Evolutionary conservation across 805 yeast genomes (phyloP).

Genomic region (Candida boleticola): DNA sequence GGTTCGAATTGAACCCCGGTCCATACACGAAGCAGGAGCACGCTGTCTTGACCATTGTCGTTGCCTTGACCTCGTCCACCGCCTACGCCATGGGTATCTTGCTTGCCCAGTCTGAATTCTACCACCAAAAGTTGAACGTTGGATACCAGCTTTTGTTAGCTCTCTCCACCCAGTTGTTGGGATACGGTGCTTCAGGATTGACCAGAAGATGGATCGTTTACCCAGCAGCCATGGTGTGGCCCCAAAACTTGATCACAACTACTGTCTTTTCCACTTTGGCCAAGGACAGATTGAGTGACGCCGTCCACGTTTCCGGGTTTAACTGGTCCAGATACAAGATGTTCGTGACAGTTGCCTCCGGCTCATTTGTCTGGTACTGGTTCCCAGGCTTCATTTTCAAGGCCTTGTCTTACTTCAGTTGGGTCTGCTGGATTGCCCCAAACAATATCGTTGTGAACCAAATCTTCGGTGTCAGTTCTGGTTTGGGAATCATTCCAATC

Average conservation of each 20-base stretch:
- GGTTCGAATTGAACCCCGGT: constrained; percentile 20
- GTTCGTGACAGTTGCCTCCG: constrained; percentile 34
- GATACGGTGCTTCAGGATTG: constrained; percentile 27
- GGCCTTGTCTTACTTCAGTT: constrained; percentile 9
- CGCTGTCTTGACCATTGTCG: background rate
- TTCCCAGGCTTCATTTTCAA: constrained; percentile 12
- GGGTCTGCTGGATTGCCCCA: constrained; percentile 11
- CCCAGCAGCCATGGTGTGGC: constrained; percentile 21
- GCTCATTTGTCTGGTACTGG: constrained; percentile 20
- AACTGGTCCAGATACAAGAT: constrained; percentile 38
- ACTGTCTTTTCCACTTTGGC: constrained; percentile 10
- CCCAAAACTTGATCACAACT: constrained; percentile 18
- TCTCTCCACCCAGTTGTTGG: constrained; percentile 27
- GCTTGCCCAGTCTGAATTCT: constrained; percentile 38
- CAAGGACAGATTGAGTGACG: constrained; percentile 5
- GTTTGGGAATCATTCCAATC: constrained; percentile 12
- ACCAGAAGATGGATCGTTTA: constrained; percentile 20
- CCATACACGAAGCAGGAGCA: constrained; percentile 11
- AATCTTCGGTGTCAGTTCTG: constrained; percentile 12
- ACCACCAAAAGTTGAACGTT: constrained; percentile 13
- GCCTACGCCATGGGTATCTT: constrained; percentile 59
- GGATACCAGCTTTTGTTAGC: constrained; percentile 28
- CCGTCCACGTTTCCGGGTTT: constrained; percentile 14
- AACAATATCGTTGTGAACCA: constrained; percentile 9
- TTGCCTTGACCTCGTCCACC: constrained; percentile 16